These are phyloP conservation scores for Chloroidium sp. DNA, from an alignment of 163 green algal species.

Conservation along the genomic window DNA sequence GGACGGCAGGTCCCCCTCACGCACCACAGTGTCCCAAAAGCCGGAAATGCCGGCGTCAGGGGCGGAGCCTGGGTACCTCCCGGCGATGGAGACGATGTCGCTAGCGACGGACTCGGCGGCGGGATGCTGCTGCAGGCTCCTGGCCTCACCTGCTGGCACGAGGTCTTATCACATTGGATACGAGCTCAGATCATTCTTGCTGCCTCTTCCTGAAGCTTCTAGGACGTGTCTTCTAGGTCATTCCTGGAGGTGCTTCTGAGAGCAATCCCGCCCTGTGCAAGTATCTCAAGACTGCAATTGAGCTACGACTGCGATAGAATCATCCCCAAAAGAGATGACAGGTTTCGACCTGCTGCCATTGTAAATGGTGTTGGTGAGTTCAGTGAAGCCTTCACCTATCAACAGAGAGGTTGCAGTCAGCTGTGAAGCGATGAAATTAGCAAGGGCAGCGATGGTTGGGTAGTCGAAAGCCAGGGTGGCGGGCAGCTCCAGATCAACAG, in stretches of 20 bases:
- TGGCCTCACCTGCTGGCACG: too few relatives aligned
- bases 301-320: too few relatives aligned
- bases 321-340: too few relatives aligned
- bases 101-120: background rate
- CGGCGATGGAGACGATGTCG: constrained; percentile 10
- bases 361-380: background rate
- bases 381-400: constrained; percentile 50
- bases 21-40: constrained; percentile 7
- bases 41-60: background rate
- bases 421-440: constrained; percentile 23
- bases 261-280: too few relatives aligned
- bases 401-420: constrained; percentile 31
- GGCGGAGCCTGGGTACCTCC: constrained; percentile 5
- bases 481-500: constrained; percentile 59
- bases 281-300: too few relatives aligned
- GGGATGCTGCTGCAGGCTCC: too few relatives aligned
- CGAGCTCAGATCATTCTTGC: too few relatives aligned
- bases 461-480: constrained; percentile 72
- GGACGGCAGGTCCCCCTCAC: constrained; percentile 9
- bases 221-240: too few relatives aligned
- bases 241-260: too few relatives aligned
- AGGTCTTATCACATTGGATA: too few relatives aligned
- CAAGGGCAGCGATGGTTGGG: constrained; percentile 47
- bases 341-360: too few relatives aligned
- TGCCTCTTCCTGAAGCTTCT: too few relatives aligned